Evolutionary conservation across 2,329 filamentous ascomycete species (phyloP), one percentile per base, ranked within the genome.

Genomic region (Sclerotinia trifoliorum): DNA sequence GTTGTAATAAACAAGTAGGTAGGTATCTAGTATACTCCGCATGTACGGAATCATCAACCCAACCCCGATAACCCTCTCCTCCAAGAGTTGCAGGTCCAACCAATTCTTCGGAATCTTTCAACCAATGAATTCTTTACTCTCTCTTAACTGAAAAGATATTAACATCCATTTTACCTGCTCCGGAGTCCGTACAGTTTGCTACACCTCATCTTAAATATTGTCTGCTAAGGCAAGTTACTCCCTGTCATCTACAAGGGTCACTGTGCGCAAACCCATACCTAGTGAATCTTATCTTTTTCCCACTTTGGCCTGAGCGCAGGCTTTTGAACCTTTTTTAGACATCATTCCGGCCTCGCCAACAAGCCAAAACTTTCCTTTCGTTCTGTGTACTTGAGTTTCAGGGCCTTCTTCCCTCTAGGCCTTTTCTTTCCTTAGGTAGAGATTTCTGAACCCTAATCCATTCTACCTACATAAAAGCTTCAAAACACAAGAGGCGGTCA

Each of bases 161-260:
- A 42, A 42, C 15, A 42, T 19, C 55, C 4, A 24, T 17, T 10
- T 17, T 4, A 21, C 32, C 32, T 48, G 21, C 15, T 21, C 19
- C n/a, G n/a, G n/a, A 11, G 10, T 39, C 13, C 39, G 2, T 39
- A 13, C 11, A n/a, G 48, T 35, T 35, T 61, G 42, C 57, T 61
- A 48, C 42, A 61, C 57, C 58, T 61, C 58, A 61, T 61, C 46
- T 61, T 61, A 49, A 49, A 58, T 58, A 24, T n/a, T 7, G 56
- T 44, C 56, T 58, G 11, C 55, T 42, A 42, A 42, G 26, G 54
- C 54, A 32, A n/a, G 15, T 7, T 6, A 26, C 44, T 49, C 58
- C 58, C 58, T 61, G 58, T 49, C 58, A 5, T 3, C 44, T 35
- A 35, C 58, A 35, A 29, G 58, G 58, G 44, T 5, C 35, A 17